Base-by-base conservation (phyloP, 345 rosid genomes). In the Eucalyptus guilfoylei region DNA sequence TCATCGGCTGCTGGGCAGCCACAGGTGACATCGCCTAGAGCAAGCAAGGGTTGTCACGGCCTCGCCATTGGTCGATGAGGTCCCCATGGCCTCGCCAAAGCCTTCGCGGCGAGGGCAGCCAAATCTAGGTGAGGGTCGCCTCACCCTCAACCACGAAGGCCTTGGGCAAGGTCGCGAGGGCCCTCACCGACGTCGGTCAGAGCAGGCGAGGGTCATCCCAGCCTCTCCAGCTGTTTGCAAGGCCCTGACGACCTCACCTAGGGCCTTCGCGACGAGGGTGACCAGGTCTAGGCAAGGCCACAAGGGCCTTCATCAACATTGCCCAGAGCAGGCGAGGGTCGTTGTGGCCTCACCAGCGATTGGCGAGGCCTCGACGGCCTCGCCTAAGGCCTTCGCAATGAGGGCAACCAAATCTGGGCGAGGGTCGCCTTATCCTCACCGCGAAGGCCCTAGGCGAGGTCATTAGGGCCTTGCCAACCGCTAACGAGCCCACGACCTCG, bases 21-120 rank as follows among this genome's bases (percentile, higher is more conserved):
- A 0, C 0, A 0, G 2, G 15, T 48, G 49, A 48, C 49, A 48
- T 0, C 2, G 0, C 1, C 14, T 0, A 48, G 2, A 48, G 49
- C 49, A 48, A 48, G 49, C 6, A 48, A 48, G 49, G 49, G 14
- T 48, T 13, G 6, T 13, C 15, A 0, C 1, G 14, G 6, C 49
- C 49, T 48, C 5, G 2, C 49, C 14, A 48, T 0, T 45, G 47
- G 4, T 10, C 4, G 11, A 1, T 37, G 40, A 37, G 40, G 40
- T 4, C 3, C 40, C 40, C 44, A 2, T 7, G 14, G 49, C 49
- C 49, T 48, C 5, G 14, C 14, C 15, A 48, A 48, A 48, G 15
- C 49, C 49, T 48, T 48, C 15, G 0, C 0, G 1, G 49, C 0
- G 15, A 48, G 49, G 49, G 49, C 2, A 6, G 14, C 49, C 0